Evolutionary conservation across 306 rosid species (phyloP), one percentile per base, ranked within the genome.

Genomic region (Corylus americana): DNA sequence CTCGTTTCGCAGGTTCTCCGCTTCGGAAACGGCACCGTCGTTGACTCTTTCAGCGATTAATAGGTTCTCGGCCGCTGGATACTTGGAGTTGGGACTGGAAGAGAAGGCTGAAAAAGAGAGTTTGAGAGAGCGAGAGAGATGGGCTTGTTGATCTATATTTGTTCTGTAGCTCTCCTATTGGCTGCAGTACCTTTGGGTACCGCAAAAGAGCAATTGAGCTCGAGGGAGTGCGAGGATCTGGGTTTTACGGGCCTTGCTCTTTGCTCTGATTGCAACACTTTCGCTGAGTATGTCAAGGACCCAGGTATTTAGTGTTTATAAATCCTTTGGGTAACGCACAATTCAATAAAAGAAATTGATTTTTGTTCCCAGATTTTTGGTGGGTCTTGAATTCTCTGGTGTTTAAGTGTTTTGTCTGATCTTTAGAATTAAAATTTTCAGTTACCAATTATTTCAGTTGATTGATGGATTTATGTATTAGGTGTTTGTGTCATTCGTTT

Each of bases 271-370:
- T 95, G 98, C 80, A 82, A 90, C 71, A 88, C 93, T 74, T 82
- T 95, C 51, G 89, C 94, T 51, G 97, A 95, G 75, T 95, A 92
- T n/a, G 93, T 92, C 85, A 95, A 95, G 72, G 98, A 95, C 86
- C 90, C 86, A 87, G 98, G 98, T 92, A 11, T 53, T 17, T 50
- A 31, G 2, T 31, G 35, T n/a, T 11, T 2, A 49, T 11, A 2
- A 10, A 49, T 49, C 14, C 53, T 49, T 49, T 49, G 3, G 53
- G 13, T 49, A 7, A 14, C 16, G 11, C 53, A 49, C 11, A 49
- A 11, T 49, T 11, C 53, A 12, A 31, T 31, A 31, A 31, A 31
- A 31, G 11, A 10, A 49, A 49, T 0, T 49, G 2, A 49, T 0
- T 49, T 10, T 11, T 49, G 13, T 11, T 49, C 11, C 11, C 53